These are phyloP conservation scores for Eucommia ulmoides DNA, from an alignment of 257 asterid genomes.

Conservation along the genomic window DNA sequence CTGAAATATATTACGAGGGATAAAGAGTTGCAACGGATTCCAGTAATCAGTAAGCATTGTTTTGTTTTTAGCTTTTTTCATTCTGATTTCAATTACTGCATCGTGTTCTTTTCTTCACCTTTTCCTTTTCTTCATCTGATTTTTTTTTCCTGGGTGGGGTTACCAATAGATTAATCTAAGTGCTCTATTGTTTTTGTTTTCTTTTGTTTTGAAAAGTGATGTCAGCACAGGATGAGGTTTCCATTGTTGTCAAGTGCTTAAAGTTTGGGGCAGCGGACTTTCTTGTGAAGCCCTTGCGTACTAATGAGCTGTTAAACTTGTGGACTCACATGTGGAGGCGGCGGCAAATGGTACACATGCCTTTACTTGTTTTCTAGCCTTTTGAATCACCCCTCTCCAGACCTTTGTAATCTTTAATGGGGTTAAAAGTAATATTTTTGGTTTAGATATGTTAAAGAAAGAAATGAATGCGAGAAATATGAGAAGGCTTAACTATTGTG, in stretches of 20 bases:
- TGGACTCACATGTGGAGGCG: conserved; percentile 99
- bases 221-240: conserved; percentile 85
- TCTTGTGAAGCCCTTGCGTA: conserved; percentile 94
- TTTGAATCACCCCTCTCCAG: not conserved
- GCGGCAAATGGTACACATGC: conserved; percentile 49
- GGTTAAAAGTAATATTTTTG: not conserved
- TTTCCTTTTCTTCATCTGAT: not conserved
- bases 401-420: no score
- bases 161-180: no score
- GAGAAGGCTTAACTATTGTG: no score
- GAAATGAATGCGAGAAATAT: no score
- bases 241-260: conserved; percentile 78
- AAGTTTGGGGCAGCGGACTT: conserved; percentile 96
- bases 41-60: conserved; percentile 67
- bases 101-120: not conserved
- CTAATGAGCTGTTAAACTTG: conserved; percentile 90
- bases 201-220: conserved; percentile 64
- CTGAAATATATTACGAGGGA: conserved; percentile 71
- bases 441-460: no score
- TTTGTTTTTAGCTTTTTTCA: not conserved
- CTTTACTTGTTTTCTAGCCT: not conserved
- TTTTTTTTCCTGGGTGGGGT: not conserved
- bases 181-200: no score
- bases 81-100: not conserved
- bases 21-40: conserved; percentile 68